Evolutionary conservation across 164 flowering plant genomes (phyloP), one percentile per base, ranked within the genome.

Genomic region (Berberis thunbergii): DNA sequence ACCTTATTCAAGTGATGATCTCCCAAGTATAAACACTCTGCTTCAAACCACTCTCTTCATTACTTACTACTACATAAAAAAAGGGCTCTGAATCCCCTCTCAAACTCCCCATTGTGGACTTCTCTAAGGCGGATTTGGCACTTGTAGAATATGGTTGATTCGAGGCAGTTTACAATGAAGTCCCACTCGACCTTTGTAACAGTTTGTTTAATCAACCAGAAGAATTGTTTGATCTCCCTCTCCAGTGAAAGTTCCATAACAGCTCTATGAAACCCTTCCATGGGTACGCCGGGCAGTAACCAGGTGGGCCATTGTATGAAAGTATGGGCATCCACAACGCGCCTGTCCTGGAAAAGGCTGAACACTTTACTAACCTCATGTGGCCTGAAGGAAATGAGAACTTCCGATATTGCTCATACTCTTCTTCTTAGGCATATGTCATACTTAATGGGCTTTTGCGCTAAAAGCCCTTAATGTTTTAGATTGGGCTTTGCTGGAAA

Each of bases 61-160:
- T 26, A 26, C 26, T 26, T 26, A 26, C 26, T 26, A 26, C 26
- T 26, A 26, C 26, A 26, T 26, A 26, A 26, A 26, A 26, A 26
- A 26, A 26, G 26, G 26, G 26, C 26, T 26, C 26, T 26, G 26
- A 26, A 26, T 26, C 26, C 26, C 26, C 26, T 26, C 26, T 26
- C 26, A 59, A 39, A 43, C 62, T 59, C 43, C 62, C 62, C n/a
- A 43, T 59, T 44, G 48, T 59, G 45, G 62, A 59, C 43, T 43
- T 59, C 62, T 2, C 5, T 3, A 43, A 43, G n/a, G 62, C 41
- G 43, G 62, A 59, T 12, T 43, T 59, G 62, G 88, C 88, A 2
- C 78, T 79, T 0, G 64, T 77, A 72, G 75, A 79, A 38, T 84
- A 63, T 41, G 88, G 88, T 39, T 84, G 91, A 69, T 86, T 84